A percentile compares a stretch with the other conserved stretches of the same genome.
phyloP scores from a whole-genome alignment of 306 rosid genomes.

The Dryas drummondii region DNA sequence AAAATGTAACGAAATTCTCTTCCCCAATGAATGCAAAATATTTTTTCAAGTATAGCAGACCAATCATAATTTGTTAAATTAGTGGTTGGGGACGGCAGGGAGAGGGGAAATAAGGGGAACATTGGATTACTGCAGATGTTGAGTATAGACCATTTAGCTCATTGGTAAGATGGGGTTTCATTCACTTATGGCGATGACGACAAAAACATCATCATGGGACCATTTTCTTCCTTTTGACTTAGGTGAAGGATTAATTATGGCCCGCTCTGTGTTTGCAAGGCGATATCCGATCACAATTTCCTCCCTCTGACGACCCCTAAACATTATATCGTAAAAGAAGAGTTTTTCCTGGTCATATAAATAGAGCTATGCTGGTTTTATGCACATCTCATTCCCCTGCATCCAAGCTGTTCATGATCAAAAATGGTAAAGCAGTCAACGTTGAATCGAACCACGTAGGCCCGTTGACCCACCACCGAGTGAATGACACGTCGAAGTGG shows the following conservation, averaged over 20 bases:
- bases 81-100: neutral
- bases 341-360: slow-evolving; percentile 88
- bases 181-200: slow-evolving; percentile 60
- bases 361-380: slow-evolving; percentile 89
- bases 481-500: too few relatives aligned
- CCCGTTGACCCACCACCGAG: too few relatives aligned
- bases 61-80: neutral
- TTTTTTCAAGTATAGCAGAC: neutral
- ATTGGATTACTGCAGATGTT: neutral
- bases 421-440: too few relatives aligned
- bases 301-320: slow-evolving; percentile 74
- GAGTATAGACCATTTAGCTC: neutral
- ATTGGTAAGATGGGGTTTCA: slow-evolving; percentile 19
- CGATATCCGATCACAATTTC: slow-evolving; percentile 92
- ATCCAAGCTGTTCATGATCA: too few relatives aligned
- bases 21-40: neutral
- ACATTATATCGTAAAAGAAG: slow-evolving; percentile 79
- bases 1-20: neutral
- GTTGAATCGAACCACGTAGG: too few relatives aligned
- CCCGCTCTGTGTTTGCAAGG: slow-evolving; percentile 59
- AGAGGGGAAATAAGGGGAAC: slow-evolving; percentile 7
- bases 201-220: slow-evolving; percentile 87
- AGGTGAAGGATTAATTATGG: slow-evolving; percentile 73
- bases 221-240: slow-evolving; percentile 69
- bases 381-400: slow-evolving; percentile 95